These are phyloP conservation scores for Dioscorea dumetorum DNA, from an alignment of 106 monocot species.

Conservation along the genomic window DNA sequence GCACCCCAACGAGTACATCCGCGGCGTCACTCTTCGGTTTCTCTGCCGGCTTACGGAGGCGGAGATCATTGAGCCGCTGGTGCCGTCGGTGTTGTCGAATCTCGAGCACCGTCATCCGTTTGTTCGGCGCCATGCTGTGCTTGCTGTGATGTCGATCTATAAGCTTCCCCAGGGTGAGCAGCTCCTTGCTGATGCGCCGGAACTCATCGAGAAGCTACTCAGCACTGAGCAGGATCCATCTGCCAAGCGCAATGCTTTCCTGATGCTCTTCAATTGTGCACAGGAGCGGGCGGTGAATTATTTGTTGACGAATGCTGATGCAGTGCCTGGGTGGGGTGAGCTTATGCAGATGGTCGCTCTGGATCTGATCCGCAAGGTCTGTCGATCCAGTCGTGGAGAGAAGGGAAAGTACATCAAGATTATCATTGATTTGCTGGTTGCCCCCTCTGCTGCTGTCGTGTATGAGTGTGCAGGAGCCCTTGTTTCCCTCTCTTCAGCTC, in stretches of 20 bases:
- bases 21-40: constrained; percentile 72
- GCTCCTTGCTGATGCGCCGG: constrained; percentile 61
- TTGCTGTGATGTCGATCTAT: constrained; percentile 48
- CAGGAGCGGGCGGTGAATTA: constrained; percentile 79
- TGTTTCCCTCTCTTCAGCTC: constrained; percentile 88
- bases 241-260: constrained; percentile 70
- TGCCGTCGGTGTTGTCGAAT: constrained; percentile 51
- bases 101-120: constrained; percentile 64
- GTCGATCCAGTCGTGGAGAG: constrained; percentile 57
- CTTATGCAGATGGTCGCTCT: constrained; percentile 89
- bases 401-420: constrained; percentile 83
- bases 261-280: constrained; percentile 79
- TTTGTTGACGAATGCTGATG: constrained; percentile 53
- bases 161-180: constrained; percentile 61
- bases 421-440: constrained; percentile 54
- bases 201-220: constrained; percentile 60
- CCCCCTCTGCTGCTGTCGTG: constrained; percentile 58
- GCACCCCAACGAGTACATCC: constrained; percentile 76
- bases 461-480: constrained; percentile 78
- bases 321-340: constrained; percentile 71
- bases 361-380: constrained; percentile 86
- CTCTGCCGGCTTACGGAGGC: constrained; percentile 59
- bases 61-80: constrained; percentile 68
- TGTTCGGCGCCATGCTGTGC: constrained; percentile 43
- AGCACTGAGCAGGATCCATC: constrained; percentile 65